Conservation (phyloP, 208 protist genomes). For the Leishmania mexicana region DNA sequence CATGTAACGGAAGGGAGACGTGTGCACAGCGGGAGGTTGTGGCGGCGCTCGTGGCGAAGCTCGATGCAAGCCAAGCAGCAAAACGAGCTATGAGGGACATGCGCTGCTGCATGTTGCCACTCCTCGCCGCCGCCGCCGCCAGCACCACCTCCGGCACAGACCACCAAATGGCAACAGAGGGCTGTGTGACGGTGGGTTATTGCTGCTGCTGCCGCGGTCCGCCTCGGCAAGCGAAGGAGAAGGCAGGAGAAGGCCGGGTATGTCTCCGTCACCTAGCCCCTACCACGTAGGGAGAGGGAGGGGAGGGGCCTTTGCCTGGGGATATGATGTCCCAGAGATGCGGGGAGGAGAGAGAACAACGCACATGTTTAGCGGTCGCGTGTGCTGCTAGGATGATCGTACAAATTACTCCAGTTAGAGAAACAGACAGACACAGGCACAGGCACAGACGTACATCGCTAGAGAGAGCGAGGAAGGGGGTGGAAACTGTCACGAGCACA, state of each 20-base stretch:
- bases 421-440: conserved; percentile 7
- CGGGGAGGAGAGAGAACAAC: not conserved
- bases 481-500: not conserved
- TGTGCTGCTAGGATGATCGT: not conserved
- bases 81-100: not conserved
- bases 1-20: not conserved
- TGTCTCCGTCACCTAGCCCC: not conserved
- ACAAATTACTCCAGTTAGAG: not conserved
- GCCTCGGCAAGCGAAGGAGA: not conserved
- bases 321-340: not conserved
- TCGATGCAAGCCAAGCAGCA: not conserved
- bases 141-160: not conserved
- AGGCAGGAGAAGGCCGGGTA: not conserved
- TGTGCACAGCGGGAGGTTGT: not conserved
- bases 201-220: not conserved
- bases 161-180: not conserved
- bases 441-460: not conserved
- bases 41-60: not conserved
- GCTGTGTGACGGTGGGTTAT: not conserved
- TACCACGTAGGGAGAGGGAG: not conserved
- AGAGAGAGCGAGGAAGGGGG: conserved; percentile 1
- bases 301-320: too few relatives aligned
- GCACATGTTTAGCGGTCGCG: not conserved
- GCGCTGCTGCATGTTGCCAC: not conserved
- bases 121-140: not conserved